Evolutionary conservation across 2,329 filamentous ascomycete genomes (phyloP).

Genomic region (Malbranchea zuffiana): DNA sequence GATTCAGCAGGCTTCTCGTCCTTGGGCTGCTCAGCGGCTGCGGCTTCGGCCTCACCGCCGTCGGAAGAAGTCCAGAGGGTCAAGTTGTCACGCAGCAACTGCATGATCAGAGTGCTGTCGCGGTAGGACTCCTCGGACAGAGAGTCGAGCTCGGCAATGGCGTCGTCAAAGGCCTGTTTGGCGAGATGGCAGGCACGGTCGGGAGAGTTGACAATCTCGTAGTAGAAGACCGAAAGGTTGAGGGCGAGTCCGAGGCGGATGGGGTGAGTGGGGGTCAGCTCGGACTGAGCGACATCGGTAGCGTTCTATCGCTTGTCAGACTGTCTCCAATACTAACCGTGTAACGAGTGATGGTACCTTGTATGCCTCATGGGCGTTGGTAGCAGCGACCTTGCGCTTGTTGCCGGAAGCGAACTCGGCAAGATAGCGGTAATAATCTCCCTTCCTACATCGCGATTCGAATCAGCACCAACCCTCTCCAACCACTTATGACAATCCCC

Average conservation of each 20-base stretch:
- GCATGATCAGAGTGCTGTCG: slow-evolving; percentile 98
- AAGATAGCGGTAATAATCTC: slow-evolving; percentile 91
- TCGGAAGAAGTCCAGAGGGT: slow-evolving; percentile 97
- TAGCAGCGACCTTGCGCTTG: slow-evolving; percentile 81
- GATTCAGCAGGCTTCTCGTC: slow-evolving; percentile 34
- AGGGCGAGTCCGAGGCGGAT: slow-evolving; percentile 95
- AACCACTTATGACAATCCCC: slow-evolving; percentile 1
- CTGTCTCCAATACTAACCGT: slow-evolving; percentile 16
- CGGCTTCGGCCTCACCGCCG: slow-evolving; percentile 56
- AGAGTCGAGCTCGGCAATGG: slow-evolving; percentile 96
- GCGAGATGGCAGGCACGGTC: slow-evolving; percentile 96
- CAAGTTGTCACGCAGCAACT: slow-evolving; percentile 94
- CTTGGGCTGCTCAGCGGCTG: slow-evolving; percentile 36
- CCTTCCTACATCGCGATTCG: slow-evolving; percentile 56
- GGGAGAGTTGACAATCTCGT: slow-evolving; percentile 97
- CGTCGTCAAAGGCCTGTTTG: slow-evolving; percentile 98
- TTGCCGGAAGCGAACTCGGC: slow-evolving; percentile 88
- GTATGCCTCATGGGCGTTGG: slow-evolving; percentile 86
- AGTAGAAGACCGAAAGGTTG: slow-evolving; percentile 99
- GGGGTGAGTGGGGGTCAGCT: slow-evolving; percentile 93
- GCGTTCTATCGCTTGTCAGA: slow-evolving; percentile 55
- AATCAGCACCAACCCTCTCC: slow-evolving; percentile 6
- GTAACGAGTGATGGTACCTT: slow-evolving; percentile 52
- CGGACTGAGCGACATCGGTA: slow-evolving; percentile 95
- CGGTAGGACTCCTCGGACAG: slow-evolving; percentile 97